phyloP scores from a whole-genome alignment of 768 basidiomycete genomes.

The Coprinellus micaceus region DNA sequence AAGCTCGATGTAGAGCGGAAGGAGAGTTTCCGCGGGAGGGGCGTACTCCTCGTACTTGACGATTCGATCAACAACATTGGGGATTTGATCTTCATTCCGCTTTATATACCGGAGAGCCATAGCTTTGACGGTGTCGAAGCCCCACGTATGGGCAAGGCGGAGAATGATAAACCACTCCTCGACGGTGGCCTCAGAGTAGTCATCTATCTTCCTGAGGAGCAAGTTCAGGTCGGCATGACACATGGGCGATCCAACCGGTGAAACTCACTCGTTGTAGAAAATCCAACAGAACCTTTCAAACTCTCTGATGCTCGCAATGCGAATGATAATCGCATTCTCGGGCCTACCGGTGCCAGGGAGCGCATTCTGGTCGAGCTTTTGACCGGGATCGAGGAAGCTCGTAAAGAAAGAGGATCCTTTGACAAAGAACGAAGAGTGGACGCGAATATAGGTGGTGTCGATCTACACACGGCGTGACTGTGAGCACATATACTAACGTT shows the following conservation, averaged over 20 bases:
- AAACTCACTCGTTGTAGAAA: constrained; percentile 57
- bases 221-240: background rate
- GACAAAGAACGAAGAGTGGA: constrained; percentile 52
- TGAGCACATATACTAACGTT: background rate
- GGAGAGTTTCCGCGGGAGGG: background rate
- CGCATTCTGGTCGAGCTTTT: constrained; percentile 25
- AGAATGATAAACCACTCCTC: constrained; percentile 8
- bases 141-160: constrained; percentile 4
- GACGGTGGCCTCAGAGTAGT: constrained; percentile 1
- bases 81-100: background rate
- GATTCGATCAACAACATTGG: background rate
- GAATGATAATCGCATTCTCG: constrained; percentile 20
- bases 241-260: background rate
- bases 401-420: constrained; percentile 47
- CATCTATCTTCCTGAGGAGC: background rate
- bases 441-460: constrained; percentile 41
- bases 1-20: constrained; percentile 4
- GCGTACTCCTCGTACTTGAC: background rate
- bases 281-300: constrained; percentile 57
- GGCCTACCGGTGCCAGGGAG: background rate
- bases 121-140: constrained; percentile 4
- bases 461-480: constrained; percentile 24
- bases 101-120: constrained; percentile 5
- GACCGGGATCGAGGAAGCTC: constrained; percentile 28
- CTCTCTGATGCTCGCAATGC: constrained; percentile 42